These are phyloP conservation scores for Cladobotryum mycophilum DNA, from an alignment of 2,329 filamentous ascomycete genomes.

Conservation along the genomic window DNA sequence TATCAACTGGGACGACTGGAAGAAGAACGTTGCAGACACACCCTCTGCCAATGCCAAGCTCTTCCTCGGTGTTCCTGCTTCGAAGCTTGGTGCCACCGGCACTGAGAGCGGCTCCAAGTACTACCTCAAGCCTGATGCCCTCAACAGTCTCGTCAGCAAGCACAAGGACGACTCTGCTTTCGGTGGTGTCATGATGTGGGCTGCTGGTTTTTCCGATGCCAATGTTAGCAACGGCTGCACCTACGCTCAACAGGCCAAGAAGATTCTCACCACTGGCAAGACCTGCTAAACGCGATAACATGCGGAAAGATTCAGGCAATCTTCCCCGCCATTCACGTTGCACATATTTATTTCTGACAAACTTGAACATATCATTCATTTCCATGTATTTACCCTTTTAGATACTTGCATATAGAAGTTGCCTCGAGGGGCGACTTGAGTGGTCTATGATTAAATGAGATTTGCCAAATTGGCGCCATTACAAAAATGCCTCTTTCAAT, in stretches of 20 bases:
- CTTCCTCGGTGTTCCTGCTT: constrained; percentile 25
- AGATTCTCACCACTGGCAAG: constrained; percentile 23
- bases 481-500: no score
- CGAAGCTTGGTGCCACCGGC: constrained; percentile 30
- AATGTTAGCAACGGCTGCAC: constrained; percentile 29
- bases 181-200: constrained; percentile 37
- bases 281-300: constrained; percentile 2
- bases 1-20: constrained; percentile 22
- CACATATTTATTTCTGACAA: no score
- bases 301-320: no score
- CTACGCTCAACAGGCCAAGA: constrained; percentile 34
- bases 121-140: constrained; percentile 27
- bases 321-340: no score
- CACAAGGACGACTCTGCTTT: constrained; percentile 24
- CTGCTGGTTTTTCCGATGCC: constrained; percentile 33
- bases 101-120: constrained; percentile 24
- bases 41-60: constrained; percentile 22
- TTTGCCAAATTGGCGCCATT: no score
- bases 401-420: no score
- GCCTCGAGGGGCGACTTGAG: no score
- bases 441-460: no score
- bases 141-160: constrained; percentile 24
- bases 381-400: no score
- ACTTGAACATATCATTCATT: no score
- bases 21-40: constrained; percentile 18